Percentiles rank a stretch among this genome's conserved stretches.
These are phyloP conservation scores for Singerocomus inundabilis DNA, from an alignment of 1,284 basidiomycete species.

Conservation along the genomic window DNA sequence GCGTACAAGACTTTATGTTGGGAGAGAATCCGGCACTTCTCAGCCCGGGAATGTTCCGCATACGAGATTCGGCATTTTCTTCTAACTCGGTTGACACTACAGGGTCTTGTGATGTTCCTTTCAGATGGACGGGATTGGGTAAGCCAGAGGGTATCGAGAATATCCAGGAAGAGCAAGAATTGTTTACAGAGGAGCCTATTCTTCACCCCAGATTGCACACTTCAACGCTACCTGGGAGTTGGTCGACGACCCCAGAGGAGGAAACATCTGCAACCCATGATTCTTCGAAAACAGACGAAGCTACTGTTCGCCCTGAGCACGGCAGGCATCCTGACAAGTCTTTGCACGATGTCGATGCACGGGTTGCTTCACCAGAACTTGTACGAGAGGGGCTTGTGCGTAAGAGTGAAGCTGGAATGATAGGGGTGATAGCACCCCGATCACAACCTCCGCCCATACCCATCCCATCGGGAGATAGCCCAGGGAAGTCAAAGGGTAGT, in stretches of 20 bases:
- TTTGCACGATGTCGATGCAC: constrained; percentile 47
- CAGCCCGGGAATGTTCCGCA: constrained; percentile 44
- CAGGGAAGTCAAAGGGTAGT: constrained; percentile 22
- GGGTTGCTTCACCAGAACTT: constrained; percentile 49
- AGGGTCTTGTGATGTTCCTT: constrained; percentile 45
- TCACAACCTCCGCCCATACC: constrained; percentile 28
- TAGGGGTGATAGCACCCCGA: constrained; percentile 43
- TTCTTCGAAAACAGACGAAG: constrained; percentile 29
- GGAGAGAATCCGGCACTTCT: constrained; percentile 39
- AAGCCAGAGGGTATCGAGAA: constrained; percentile 34
- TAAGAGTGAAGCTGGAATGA: constrained; percentile 55
- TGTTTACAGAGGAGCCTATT: constrained; percentile 25
- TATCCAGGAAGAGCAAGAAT: constrained; percentile 32
- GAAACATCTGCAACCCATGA: constrained; percentile 26
- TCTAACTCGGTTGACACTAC: constrained; percentile 39
- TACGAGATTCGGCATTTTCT: constrained; percentile 55
- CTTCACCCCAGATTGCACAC: constrained; percentile 11
- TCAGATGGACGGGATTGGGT: constrained; percentile 50
- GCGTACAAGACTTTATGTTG: constrained; percentile 20
- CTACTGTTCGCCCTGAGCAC: constrained; percentile 32
- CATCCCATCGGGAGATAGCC: constrained; percentile 27
- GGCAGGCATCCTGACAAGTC: constrained; percentile 35
- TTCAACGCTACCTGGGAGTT: constrained; percentile 32
- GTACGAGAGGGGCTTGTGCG: constrained; percentile 38
- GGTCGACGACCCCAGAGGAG: constrained; percentile 30